Conservation (phyloP, 2,329 filamentous ascomycete genomes). For the Diaporthe australafricana region DNA sequence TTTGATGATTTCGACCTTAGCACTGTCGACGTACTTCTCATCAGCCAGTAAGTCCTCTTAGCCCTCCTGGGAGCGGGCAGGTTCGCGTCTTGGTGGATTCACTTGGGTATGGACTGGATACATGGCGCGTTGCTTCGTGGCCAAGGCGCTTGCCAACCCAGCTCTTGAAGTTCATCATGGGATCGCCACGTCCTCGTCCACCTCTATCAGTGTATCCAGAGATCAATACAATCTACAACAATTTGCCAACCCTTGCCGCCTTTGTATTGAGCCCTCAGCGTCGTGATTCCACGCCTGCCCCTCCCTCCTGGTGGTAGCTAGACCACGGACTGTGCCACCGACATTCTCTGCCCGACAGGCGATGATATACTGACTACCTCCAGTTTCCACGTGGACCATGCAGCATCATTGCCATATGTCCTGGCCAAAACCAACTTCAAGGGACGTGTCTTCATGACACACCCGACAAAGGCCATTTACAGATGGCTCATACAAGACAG, state of each 20-base stretch:
- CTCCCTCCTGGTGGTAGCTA: slow-evolving; percentile 34
- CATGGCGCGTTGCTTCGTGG: slow-evolving; percentile 35
- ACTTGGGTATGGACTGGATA: slow-evolving; percentile 33
- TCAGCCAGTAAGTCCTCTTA: slow-evolving; percentile 88
- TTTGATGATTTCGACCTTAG: slow-evolving; percentile 99
- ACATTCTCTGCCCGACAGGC: background rate
- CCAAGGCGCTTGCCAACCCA: background rate
- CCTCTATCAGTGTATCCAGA: slow-evolving; percentile 40
- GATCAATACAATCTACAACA: slow-evolving; percentile 44
- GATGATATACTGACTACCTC: slow-evolving; percentile 40
- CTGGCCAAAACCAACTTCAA: slow-evolving; percentile 98
- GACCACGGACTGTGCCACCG: background rate
- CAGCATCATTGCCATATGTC: slow-evolving; percentile 97
- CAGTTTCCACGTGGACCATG: slow-evolving; percentile 98
- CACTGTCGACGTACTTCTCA: slow-evolving; percentile 95
- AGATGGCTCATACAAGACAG: slow-evolving; percentile 99
- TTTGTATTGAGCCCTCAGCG: slow-evolving; percentile 35
- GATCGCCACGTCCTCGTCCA: slow-evolving; percentile 13
- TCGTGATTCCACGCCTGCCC: slow-evolving; percentile 33
- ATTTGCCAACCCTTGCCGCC: slow-evolving; percentile 37
- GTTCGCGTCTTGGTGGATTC: slow-evolving; percentile 33
- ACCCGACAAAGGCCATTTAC: slow-evolving; percentile 99
- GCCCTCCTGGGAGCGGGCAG: slow-evolving; percentile 35
- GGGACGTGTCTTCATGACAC: slow-evolving; percentile 98
- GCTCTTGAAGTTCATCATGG: background rate